phyloP scores from a whole-genome alignment of 768 basidiomycete genomes.

The Obba rivulosa region DNA sequence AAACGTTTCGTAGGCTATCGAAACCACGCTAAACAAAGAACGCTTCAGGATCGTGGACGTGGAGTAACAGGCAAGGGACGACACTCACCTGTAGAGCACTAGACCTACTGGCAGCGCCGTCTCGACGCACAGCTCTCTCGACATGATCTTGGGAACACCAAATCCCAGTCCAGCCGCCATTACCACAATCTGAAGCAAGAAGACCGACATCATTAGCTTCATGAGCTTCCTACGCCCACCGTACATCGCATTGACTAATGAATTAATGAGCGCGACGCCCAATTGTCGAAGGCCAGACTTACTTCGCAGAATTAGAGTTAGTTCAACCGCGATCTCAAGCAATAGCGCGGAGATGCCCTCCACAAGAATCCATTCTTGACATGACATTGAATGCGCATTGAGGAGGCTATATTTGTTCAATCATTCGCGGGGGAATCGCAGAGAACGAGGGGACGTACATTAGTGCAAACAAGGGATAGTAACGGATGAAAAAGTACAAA shows the following conservation, averaged over 20 bases:
- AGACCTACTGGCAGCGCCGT: conserved; percentile 8
- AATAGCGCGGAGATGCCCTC: conserved; percentile 7
- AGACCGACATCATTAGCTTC: conserved; percentile 7
- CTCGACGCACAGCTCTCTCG: conserved; percentile 4
- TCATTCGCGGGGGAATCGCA: background rate
- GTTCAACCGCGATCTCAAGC: conserved; percentile 8
- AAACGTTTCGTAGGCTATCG: conserved; percentile 19
- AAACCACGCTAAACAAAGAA: conserved; percentile 13
- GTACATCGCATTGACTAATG: conserved; percentile 10
- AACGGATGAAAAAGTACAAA: conserved; percentile 11
- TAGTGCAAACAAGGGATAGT: conserved; percentile 8
- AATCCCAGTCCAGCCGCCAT: conserved; percentile 10
- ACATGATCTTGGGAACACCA: conserved; percentile 8
- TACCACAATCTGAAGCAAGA: conserved; percentile 4
- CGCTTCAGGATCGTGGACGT: too few species aligned
- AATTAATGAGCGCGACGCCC: background rate
- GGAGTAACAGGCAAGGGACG: background rate
- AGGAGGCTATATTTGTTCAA: background rate
- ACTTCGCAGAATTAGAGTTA: conserved; percentile 13
- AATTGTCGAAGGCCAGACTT: background rate
- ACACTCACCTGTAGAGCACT: conserved; percentile 11
- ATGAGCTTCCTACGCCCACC: background rate
- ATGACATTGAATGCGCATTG: conserved; percentile 4
- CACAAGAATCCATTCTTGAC: conserved; percentile 9
- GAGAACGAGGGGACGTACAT: background rate